phyloP scores from a whole-genome alignment of 2,329 filamentous ascomycete species.

The Hymenoscyphus albidus region DNA sequence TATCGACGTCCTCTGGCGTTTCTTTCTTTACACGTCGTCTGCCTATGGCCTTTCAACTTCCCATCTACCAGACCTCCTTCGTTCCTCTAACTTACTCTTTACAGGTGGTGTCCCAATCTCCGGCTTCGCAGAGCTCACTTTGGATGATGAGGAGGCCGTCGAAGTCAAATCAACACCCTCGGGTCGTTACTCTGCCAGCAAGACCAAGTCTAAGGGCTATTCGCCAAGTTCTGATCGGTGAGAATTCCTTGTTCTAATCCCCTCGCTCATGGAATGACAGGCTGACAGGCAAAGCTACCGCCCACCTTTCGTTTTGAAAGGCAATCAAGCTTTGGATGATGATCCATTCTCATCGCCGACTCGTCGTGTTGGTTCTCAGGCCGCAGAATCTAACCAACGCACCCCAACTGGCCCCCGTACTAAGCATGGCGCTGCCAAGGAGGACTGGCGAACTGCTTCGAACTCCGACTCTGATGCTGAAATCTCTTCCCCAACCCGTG shows the following conservation, averaged over 20 bases:
- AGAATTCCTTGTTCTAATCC: conserved; percentile 10
- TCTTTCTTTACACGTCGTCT: not conserved
- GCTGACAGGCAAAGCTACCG: conserved; percentile 24
- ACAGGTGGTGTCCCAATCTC: conserved; percentile 16
- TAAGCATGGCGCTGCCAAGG: conserved; percentile 22
- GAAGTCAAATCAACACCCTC: conserved; percentile 16
- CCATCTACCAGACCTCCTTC: too few species aligned
- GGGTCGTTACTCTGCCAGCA: conserved; percentile 18
- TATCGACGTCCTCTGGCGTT: not conserved
- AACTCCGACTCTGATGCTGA: conserved; percentile 22
- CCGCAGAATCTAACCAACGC: conserved; percentile 16
- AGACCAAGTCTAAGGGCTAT: conserved; percentile 13
- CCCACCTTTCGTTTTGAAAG: conserved; percentile 31
- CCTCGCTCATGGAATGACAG: not conserved
- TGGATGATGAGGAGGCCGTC: conserved; percentile 20
- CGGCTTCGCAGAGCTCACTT: conserved; percentile 13
- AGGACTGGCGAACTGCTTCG: conserved; percentile 31
- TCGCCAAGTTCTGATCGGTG: conserved; percentile 22
- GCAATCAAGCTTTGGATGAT: conserved; percentile 21
- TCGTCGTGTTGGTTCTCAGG: conserved; percentile 6
- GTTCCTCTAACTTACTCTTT: conserved; percentile 6
- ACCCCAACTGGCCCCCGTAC: conserved; percentile 25
- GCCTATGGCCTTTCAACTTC: not conserved
- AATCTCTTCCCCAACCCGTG: conserved; percentile 17
- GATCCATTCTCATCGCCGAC: conserved; percentile 27